Evolutionary conservation across 1,139 yeast genomes (phyloP).

Genomic region (Candida sojae): DNA sequence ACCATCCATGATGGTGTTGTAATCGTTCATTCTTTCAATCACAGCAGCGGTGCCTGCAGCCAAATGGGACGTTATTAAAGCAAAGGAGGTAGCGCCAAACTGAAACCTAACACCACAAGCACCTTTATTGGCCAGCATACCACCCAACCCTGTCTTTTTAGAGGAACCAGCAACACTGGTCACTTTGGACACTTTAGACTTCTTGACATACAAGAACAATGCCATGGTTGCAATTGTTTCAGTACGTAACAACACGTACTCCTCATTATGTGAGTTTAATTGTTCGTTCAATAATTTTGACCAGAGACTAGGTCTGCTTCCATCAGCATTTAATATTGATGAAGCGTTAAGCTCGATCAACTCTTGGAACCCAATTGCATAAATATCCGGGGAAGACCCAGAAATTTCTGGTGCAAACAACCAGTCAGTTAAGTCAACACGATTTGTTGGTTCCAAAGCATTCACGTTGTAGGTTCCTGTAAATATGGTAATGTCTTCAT

Average conservation of each 20-base stretch:
- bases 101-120: slow-evolving; percentile 84
- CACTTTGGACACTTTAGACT: slow-evolving; percentile 58
- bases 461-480: slow-evolving; percentile 90
- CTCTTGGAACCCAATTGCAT: slow-evolving; percentile 90
- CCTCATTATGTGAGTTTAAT: slow-evolving; percentile 44
- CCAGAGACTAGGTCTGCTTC: slow-evolving; percentile 65
- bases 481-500: slow-evolving; percentile 61
- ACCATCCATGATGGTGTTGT: slow-evolving; percentile 76
- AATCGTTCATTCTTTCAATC: slow-evolving; percentile 88
- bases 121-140: slow-evolving; percentile 90
- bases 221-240: slow-evolving; percentile 50
- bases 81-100: slow-evolving; percentile 76
- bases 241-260: slow-evolving; percentile 40
- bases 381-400: slow-evolving; percentile 58
- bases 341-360: slow-evolving; percentile 89
- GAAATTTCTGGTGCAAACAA: slow-evolving; percentile 67
- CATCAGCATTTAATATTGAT: slow-evolving; percentile 71
- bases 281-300: slow-evolving; percentile 57
- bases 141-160: slow-evolving; percentile 88
- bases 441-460: slow-evolving; percentile 58
- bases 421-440: slow-evolving; percentile 71
- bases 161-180: slow-evolving; percentile 78
- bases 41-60: slow-evolving; percentile 90
- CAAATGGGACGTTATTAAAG: slow-evolving; percentile 86
- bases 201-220: slow-evolving; percentile 35